phyloP scores from a whole-genome alignment of 2,329 filamentous ascomycete genomes.

The Ceratocystis colombiana region DNA sequence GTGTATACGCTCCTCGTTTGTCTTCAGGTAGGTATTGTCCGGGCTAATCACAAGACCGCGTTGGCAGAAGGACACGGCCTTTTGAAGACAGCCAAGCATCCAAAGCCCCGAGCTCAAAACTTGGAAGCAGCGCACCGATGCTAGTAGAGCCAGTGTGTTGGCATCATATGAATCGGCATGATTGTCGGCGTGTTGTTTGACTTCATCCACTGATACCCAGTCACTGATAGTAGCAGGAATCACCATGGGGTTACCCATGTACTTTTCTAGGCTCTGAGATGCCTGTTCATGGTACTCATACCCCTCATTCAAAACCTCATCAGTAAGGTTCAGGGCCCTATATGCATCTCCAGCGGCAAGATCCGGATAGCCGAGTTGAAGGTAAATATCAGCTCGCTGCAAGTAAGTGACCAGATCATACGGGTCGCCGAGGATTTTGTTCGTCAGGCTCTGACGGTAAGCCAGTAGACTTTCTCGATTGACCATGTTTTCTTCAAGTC shows the following conservation, averaged over 20 bases:
- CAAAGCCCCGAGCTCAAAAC: conserved; percentile 49
- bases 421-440: conserved; percentile 42
- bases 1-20: conserved; percentile 45
- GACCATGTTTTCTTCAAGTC: neutral
- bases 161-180: neutral
- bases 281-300: conserved; percentile 74
- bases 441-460: conserved; percentile 48
- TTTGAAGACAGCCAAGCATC: conserved; percentile 58
- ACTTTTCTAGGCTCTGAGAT: conserved; percentile 40
- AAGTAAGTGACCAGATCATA: conserved; percentile 57
- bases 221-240: conserved; percentile 40
- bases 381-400: conserved; percentile 60
- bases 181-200: neutral
- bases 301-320: conserved; percentile 66
- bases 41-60: conserved; percentile 49
- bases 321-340: conserved; percentile 72
- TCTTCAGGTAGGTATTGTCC: conserved; percentile 45
- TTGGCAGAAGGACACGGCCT: conserved; percentile 54
- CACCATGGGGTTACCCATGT: conserved; percentile 30
- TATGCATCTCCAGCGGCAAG: conserved; percentile 85
- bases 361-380: conserved; percentile 73
- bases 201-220: conserved; percentile 35
- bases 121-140: conserved; percentile 46
- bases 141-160: conserved; percentile 36
- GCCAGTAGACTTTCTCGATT: conserved; percentile 37